These are phyloP conservation scores for Pleurotus cornucopiae DNA, from an alignment of 768 basidiomycete species.

Conservation along the genomic window DNA sequence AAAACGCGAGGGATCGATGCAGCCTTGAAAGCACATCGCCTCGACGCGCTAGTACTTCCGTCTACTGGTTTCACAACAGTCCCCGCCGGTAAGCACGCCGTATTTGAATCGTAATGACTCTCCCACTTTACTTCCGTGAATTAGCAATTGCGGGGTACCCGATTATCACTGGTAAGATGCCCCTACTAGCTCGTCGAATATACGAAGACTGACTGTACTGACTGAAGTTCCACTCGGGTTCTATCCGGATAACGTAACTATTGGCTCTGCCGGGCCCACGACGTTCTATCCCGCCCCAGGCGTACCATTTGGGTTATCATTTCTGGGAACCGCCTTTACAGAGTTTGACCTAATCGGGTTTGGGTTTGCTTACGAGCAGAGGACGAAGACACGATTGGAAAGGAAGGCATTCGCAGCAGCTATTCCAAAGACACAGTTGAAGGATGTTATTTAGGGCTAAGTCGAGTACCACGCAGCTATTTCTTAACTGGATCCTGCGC, in stretches of 20 bases:
- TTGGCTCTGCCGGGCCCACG: conserved; percentile 31
- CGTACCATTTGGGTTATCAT: conserved; percentile 58
- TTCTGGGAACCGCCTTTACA: conserved; percentile 58
- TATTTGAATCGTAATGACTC: background rate
- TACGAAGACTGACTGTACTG: conserved; percentile 41
- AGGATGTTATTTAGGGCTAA: background rate
- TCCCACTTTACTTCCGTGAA: conserved; percentile 12
- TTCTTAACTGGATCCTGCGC: too few relatives aligned
- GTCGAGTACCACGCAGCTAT: background rate
- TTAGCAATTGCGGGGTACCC: conserved; percentile 63
- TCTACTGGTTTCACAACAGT: conserved; percentile 31
- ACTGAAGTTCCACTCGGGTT: conserved; percentile 55
- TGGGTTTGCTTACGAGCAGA: conserved; percentile 65
- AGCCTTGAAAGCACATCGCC: conserved; percentile 36
- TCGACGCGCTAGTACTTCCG: conserved; percentile 53
- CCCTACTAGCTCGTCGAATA: background rate
- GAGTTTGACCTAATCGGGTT: conserved; percentile 54
- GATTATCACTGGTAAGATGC: conserved; percentile 21
- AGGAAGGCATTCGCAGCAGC: conserved; percentile 48
- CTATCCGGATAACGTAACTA: conserved; percentile 42
- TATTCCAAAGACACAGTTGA: conserved; percentile 38
- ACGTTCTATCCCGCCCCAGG: conserved; percentile 49
- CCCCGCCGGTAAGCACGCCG: conserved; percentile 28
- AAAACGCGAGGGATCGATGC: conserved; percentile 52
- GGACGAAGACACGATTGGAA: conserved; percentile 46